Evolutionary conservation across 1,284 basidiomycete species (phyloP).

Genomic region (Ustilago sp.): DNA sequence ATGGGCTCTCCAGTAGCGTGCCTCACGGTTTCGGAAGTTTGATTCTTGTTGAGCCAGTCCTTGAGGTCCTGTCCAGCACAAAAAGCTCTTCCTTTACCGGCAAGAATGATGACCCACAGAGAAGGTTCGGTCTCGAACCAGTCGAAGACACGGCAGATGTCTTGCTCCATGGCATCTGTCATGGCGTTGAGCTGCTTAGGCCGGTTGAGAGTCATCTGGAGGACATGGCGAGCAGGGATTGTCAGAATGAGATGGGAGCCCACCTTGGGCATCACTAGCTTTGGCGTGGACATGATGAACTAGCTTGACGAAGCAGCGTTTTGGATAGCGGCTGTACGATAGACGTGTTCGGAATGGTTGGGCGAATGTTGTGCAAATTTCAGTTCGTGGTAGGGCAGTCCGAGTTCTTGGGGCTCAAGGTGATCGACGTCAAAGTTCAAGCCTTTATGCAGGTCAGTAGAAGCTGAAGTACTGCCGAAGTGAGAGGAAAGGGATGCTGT

Average conservation of each 20-base stretch:
- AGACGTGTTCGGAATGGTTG: not conserved
- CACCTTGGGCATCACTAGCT: slow-evolving; percentile 48
- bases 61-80: slow-evolving; percentile 74
- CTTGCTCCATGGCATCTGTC: slow-evolving; percentile 73
- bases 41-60: slow-evolving; percentile 50
- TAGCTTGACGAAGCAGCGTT: not conserved
- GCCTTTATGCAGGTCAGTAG: not conserved
- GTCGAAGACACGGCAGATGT: slow-evolving; percentile 75
- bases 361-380: not conserved
- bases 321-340: not conserved
- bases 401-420: not conserved
- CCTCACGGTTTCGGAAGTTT: slow-evolving; percentile 21
- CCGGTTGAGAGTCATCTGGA: slow-evolving; percentile 81
- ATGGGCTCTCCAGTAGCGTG: slow-evolving; percentile 41
- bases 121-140: slow-evolving; percentile 82
- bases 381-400: too few relatives aligned
- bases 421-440: not conserved
- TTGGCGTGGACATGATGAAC: slow-evolving; percentile 25
- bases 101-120: slow-evolving; percentile 82
- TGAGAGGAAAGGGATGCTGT: slow-evolving; percentile 1
- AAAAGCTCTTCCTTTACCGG: slow-evolving; percentile 81
- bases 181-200: slow-evolving; percentile 81
- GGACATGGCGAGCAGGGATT: slow-evolving; percentile 69
- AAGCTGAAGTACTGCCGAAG: not conserved
- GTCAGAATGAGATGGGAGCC: slow-evolving; percentile 57